These are phyloP conservation scores for Ailanthus altissimus DNA, from an alignment of 345 rosid genomes.

Conservation along the genomic window DNA sequence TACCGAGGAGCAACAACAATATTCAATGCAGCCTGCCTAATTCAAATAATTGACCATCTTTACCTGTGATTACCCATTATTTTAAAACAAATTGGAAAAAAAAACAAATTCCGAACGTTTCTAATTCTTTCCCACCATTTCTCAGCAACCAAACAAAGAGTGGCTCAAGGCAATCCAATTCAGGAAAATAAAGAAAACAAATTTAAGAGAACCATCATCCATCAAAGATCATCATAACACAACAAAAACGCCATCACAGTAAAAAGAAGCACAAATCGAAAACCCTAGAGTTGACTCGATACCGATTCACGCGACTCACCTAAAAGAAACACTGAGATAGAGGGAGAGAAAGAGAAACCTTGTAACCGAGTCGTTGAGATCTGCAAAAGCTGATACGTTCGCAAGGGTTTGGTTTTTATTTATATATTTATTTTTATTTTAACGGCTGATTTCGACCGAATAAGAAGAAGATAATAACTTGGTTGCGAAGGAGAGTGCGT, in stretches of 20 bases:
- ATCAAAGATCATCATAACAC: slow-evolving; percentile 3
- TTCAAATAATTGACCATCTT: slow-evolving; percentile 8
- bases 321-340: slow-evolving; percentile 2
- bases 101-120: not conserved
- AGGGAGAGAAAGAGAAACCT: slow-evolving; percentile 9
- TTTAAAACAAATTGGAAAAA: not conserved
- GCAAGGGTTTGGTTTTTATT: slow-evolving; percentile 8
- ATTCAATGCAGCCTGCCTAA: slow-evolving; percentile 4
- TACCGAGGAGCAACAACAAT: not conserved
- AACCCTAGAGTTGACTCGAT: slow-evolving; percentile 46
- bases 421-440: not conserved
- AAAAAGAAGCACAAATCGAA: not conserved
- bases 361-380: slow-evolving; percentile 27
- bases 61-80: not conserved
- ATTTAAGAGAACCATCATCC: slow-evolving; percentile 6
- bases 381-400: slow-evolving; percentile 19
- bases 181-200: not conserved
- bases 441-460: not conserved
- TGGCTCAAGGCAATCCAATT: not conserved
- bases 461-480: slow-evolving; percentile 12
- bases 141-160: slow-evolving; percentile 26
- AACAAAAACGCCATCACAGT: not conserved
- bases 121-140: slow-evolving; percentile 23
- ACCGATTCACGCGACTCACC: slow-evolving; percentile 41
- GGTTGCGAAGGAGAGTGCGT: slow-evolving; percentile 27